Evolutionary conservation across 192 early-diverging fungal genomes (phyloP), one percentile per base, ranked within the genome.

Genomic region (Coemansia sp.): DNA sequence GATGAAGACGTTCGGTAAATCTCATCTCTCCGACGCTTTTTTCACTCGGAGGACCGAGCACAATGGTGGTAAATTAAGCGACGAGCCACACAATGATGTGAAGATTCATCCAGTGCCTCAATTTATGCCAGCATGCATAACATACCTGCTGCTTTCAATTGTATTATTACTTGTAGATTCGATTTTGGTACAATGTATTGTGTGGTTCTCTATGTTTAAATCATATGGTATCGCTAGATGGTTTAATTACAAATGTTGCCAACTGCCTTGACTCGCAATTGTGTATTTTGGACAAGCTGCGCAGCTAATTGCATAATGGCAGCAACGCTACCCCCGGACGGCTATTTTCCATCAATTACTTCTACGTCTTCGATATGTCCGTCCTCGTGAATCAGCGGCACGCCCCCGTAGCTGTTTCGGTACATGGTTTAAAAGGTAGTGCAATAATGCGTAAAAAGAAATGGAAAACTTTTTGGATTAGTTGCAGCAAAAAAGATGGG

Each of bases 241-340:
- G 24, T 36, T 60, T 60, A 39, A 60, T 24, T 60, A 60, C 59
- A 60, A 60, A 60, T 14, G 29, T 24, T 60, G 37, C n/a, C 34
- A 36, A 34, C 36, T 24, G 35, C 35, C 17, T 19, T 60, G 8
- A 21, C 33, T 39, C 39, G 57, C 59, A 60, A 60, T 60, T 60
- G 59, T 40, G 59, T 40, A 60, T 39, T 60, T n/a, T 36, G 35
- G 36, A 27, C 59, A 40, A 40, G 59, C n/a, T 40, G 31, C 31
- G 57, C 34, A 37, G 57, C 57, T 17, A 60, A 60, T 60, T 60
- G 59, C 59, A 60, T 60, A 60, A 60, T 60, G 17, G n/a, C 59
- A 40, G 24, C 14, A 3, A 5, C 10, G 13, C 2, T 36, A 6
- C 8, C 16, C 14, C 16, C 31, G 4, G 14, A 11, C 1, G 31